Base-by-base conservation (phyloP, 768 basidiomycete species). In the Baorangia bicolor region DNA sequence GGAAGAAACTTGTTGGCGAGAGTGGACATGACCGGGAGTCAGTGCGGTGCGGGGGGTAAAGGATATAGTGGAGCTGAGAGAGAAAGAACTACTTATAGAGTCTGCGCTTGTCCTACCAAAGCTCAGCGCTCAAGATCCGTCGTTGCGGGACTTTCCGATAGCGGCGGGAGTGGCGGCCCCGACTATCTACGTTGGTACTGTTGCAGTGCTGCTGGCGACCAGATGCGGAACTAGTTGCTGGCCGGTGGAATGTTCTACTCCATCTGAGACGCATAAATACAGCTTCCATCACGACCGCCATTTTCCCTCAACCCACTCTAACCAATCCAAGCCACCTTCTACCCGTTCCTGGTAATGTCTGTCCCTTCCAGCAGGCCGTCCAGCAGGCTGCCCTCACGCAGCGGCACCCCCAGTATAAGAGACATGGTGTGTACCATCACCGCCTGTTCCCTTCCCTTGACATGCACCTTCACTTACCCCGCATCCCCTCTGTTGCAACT, bases 381-480 rank as follows among this genome's bases (percentile, higher is more conserved):
- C 18, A 74, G 71, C 56, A 61, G 64, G 45, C 53, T 62, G 50
- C 69, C 70, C 25, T 77, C 76, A n/a, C 68, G 76, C 2, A 72
- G 74, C 9, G 68, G 69, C 25, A 77, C 75, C 3, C 75, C 75
- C 8, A 64, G 63, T 57, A 75, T 78, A 71, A 76, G 63, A 74
- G 78, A 77, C 58, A 66, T 77, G 51, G 78, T 79, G 42, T 58
- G 78, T 68, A 6, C 30, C 23, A 38, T n/a, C 25, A 1, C 33
- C 25, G 0, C 34, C 30, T 35, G 11, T 23, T 28, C 5, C 33
- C 49, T 43, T 43, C 46, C 37, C 27, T 14, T 18, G 25, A 44
- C 43, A 68, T 73, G 65, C 73, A 62, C 34, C 50, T 74, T 27
- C 71, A 68, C 54, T 56, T 74, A 33, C 68, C 71, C 38, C 61